Evolutionary conservation across 345 rosid genomes (phyloP).

Genomic region (Litchi chinensis): DNA sequence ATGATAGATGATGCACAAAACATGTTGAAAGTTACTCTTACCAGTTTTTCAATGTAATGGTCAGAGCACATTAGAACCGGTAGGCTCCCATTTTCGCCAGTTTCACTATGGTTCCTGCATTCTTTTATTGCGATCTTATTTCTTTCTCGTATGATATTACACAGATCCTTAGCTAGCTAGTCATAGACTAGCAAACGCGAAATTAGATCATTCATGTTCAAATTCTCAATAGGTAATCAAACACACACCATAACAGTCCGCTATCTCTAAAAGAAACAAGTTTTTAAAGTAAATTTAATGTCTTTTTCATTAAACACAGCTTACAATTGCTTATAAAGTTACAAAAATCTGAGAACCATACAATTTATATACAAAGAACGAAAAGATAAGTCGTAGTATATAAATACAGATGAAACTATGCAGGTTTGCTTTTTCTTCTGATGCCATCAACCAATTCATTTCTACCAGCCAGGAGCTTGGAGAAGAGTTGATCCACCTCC

Average conservation of each 20-base stretch:
- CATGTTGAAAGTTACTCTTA: constrained; percentile 11
- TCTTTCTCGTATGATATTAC: too few relatives aligned
- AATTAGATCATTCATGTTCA: not conserved
- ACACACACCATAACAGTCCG: not conserved
- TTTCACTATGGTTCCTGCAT: not conserved
- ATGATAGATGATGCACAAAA: constrained; percentile 7
- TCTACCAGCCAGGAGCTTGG: constrained; percentile 47
- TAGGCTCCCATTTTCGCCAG: not conserved
- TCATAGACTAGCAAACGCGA: not conserved
- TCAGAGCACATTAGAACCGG: constrained; percentile 9
- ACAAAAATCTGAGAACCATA: not conserved
- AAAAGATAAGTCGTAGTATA: not conserved
- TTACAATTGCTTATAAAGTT: not conserved
- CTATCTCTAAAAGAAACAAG: not conserved
- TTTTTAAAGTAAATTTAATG: not conserved
- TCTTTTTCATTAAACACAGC: not conserved
- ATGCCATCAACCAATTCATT: constrained; percentile 48
- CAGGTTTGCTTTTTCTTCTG: constrained; percentile 9
- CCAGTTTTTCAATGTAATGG: constrained; percentile 10
- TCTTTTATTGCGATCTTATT: too few relatives aligned
- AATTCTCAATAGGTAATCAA: too few relatives aligned
- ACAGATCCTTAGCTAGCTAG: not conserved
- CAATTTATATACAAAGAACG: constrained; percentile 3
- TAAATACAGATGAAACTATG: not conserved
- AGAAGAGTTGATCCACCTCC: constrained; percentile 53